Percentiles rank a stretch among this genome's conserved stretches.
Conservation (phyloP, 768 basidiomycete species). For the Tylopilus subfusipes region DNA sequence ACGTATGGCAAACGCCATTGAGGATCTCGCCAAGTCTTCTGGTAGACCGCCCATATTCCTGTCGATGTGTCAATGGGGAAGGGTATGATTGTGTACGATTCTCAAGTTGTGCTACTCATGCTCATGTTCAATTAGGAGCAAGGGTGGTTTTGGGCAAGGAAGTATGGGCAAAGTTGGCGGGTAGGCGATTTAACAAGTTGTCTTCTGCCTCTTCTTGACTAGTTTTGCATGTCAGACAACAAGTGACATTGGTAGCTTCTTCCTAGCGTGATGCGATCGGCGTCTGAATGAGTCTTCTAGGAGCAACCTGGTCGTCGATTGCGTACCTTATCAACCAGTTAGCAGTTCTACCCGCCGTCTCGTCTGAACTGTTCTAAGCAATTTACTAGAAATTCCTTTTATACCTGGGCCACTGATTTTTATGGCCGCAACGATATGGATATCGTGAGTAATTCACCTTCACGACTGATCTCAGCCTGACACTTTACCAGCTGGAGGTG, state of each 20-base stretch:
- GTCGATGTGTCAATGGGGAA: conserved; percentile 68
- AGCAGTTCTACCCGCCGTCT: not conserved
- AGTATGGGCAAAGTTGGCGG: conserved; percentile 64
- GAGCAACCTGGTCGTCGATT: conserved; percentile 48
- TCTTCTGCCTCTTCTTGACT: not conserved
- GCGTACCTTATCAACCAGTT: conserved; percentile 54
- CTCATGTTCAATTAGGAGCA: conserved; percentile 41
- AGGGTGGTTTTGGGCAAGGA: conserved; percentile 61
- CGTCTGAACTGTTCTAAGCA: not conserved
- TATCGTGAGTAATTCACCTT: conserved; percentile 42
- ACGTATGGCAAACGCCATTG: conserved; percentile 59
- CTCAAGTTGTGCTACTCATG: not conserved
- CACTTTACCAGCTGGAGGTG: conserved; percentile 48
- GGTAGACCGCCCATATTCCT: conserved; percentile 54
- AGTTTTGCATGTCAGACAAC: conserved; percentile 40
- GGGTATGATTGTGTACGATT: conserved; percentile 37
- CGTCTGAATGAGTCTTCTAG: conserved; percentile 22
- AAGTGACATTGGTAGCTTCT: conserved; percentile 41
- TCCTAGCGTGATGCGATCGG: not conserved
- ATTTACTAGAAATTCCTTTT: conserved; percentile 57
- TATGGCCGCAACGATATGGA: conserved; percentile 69
- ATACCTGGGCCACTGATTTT: conserved; percentile 59
- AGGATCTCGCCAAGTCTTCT: conserved; percentile 42
- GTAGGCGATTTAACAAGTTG: conserved; percentile 32
- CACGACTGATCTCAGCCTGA: not conserved